A percentile compares a stretch with the other conserved stretches of the same genome.
These are phyloP conservation scores for Posidonia oceanica DNA, from an alignment of 116 monocot genomes.

Conservation along the genomic window DNA sequence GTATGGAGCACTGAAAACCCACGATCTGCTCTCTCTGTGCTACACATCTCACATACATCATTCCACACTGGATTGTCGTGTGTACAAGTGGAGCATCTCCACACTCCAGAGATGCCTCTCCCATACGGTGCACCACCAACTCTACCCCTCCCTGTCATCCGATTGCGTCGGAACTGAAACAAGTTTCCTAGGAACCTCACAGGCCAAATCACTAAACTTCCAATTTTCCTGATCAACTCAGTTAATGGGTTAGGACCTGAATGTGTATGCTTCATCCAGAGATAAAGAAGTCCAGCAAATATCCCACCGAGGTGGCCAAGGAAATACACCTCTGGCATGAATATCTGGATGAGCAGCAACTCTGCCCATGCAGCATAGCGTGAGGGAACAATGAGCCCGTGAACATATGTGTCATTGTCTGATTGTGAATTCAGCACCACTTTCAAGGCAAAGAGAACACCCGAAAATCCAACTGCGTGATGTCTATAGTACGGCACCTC, in stretches of 20 bases:
- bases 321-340: constrained; percentile 74
- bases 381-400: constrained; percentile 65
- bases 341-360: constrained; percentile 69
- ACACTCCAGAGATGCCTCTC: constrained; percentile 21
- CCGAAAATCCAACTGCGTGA: constrained; percentile 76
- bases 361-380: constrained; percentile 91
- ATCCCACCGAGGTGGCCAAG: constrained; percentile 92
- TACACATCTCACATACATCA: constrained; percentile 86
- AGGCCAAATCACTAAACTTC: constrained; percentile 44
- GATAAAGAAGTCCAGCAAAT: constrained; percentile 77
- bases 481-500: constrained; percentile 54
- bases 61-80: constrained; percentile 51
- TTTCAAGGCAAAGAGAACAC: constrained; percentile 87
- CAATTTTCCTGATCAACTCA: constrained; percentile 22
- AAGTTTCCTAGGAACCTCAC: constrained; percentile 27
- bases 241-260: constrained; percentile 51
- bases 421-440: constrained; percentile 71
- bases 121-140: constrained; percentile 15
- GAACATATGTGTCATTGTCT: constrained; percentile 36
- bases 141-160: constrained; percentile 40
- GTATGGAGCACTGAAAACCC: constrained; percentile 10
- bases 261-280: constrained; percentile 27
- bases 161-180: constrained; percentile 11
- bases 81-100: constrained; percentile 73
- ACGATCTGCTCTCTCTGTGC: constrained; percentile 28